Conservation (phyloP, 192 early-diverging fungal species). For the Coemansia sp. region DNA sequence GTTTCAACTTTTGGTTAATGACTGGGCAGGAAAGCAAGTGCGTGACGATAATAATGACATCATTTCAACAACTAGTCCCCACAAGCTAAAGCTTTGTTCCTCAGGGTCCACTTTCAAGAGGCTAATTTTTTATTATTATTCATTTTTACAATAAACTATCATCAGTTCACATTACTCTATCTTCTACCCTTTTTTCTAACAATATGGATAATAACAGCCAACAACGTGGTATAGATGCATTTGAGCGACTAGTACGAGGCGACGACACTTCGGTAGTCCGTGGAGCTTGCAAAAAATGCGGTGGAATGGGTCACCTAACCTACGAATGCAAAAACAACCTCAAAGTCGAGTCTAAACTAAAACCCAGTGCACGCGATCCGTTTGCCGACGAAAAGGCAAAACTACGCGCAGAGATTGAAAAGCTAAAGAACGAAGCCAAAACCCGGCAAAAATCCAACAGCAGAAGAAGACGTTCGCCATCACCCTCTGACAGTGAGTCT, state of each 20-base stretch:
- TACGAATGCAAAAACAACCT: constrained; percentile 58
- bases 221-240: constrained; percentile 53
- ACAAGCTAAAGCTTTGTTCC: background rate
- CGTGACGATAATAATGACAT: too few relatives aligned
- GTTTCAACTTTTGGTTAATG: too few relatives aligned
- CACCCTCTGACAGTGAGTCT: background rate
- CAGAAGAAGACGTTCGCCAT: constrained; percentile 9
- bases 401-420: constrained; percentile 43
- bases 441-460: background rate
- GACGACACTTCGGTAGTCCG: constrained; percentile 29
- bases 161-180: too few relatives aligned
- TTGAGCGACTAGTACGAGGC: constrained; percentile 51
- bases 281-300: constrained; percentile 57
- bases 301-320: constrained; percentile 55
- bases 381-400: constrained; percentile 48
- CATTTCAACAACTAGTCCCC: background rate
- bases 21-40: too few relatives aligned
- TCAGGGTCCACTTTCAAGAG: background rate
- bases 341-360: constrained; percentile 25
- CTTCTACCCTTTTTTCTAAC: background rate
- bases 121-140: background rate
- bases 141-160: background rate
- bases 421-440: constrained; percentile 19
- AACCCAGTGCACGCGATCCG: constrained; percentile 23
- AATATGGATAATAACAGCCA: constrained; percentile 18